Base-by-base conservation (phyloP, 495 filamentous ascomycete genomes). In the Podospora pseudopauciseta region DNA sequence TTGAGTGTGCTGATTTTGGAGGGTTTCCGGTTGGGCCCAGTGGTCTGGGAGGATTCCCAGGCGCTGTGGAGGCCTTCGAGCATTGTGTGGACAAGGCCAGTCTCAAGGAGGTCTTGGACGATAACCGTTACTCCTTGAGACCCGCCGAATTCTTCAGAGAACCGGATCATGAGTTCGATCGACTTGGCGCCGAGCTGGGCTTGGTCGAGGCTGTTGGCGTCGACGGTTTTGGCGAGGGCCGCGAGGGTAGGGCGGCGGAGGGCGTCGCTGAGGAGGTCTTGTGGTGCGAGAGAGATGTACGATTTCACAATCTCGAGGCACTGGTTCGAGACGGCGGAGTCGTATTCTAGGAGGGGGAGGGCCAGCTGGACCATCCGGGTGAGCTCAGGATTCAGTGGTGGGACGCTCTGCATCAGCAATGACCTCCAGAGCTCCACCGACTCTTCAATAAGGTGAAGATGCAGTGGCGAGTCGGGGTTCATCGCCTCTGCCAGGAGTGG, bases 371-470 rank as follows among this genome's bases (percentile, higher is more conserved):
- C 84, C 11, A 97, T 86, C 28, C 85, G 81, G 4, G 93, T 77
- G 18, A 97, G 81, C 4, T 89, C 89, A 0, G 84, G 80, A 3
- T 88, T 85, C 15, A 91, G 81, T 0, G 91, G 89, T 4, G 85
- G 76, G 4, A 86, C 84, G 20, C 89, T 92, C 70, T 95, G 89
- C 61, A 81, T 79, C 27, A 97, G 75, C n/a, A 97, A 85, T 1
- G 89, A 83, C 19, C 85, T 82, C 93, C 93, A 97, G 26, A 99
- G 86, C 34, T 97, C 93, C 15, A 99, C 81, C 0, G 93, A 91
- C 72, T 99, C 95, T 67, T 98, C 95, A 13, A 96, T 84, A 7
- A 98, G 88, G 73, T 96, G 95, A 6, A 96, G 76, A 69, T 91
- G 87, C 32, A 89, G 87, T 34, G 93, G 87, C 5, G 92, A 94